Percentiles rank a stretch among this genome's conserved stretches.
Conservation (phyloP, 352 stramenopile species). For the Phytopythium oedochilum region DNA sequence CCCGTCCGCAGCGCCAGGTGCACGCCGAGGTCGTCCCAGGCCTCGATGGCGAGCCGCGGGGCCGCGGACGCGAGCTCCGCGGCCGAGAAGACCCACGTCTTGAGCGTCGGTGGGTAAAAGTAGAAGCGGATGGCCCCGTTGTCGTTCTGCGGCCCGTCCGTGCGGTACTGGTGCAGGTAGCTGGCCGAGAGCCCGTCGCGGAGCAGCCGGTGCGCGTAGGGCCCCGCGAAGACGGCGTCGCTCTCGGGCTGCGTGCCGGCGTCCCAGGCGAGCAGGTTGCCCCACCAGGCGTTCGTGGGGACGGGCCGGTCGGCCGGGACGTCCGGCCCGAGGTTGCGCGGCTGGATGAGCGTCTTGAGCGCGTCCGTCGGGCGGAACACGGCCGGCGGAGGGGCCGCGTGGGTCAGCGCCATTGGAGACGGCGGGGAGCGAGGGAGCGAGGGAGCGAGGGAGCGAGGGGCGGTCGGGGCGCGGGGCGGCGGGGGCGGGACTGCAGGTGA, state of each 20-base stretch:
- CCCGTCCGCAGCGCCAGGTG: constrained; percentile 27
- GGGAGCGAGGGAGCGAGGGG: neutral
- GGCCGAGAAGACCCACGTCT: constrained; percentile 71
- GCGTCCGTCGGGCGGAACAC: constrained; percentile 46
- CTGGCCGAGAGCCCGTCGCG: constrained; percentile 45
- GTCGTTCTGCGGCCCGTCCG: constrained; percentile 63
- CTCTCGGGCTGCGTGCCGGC: constrained; percentile 33
- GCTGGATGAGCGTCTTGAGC: constrained; percentile 43
- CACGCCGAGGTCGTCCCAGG: constrained; percentile 76
- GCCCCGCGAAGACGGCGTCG: constrained; percentile 65
- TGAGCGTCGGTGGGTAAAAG: constrained; percentile 70
- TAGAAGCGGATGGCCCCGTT: constrained; percentile 84
- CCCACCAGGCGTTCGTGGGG: constrained; percentile 84
- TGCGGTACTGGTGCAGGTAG: constrained; percentile 72
- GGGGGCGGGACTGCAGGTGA: too few species aligned
- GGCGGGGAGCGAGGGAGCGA: neutral
- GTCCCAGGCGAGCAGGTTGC: constrained; percentile 71
- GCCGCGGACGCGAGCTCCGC: constrained; percentile 24
- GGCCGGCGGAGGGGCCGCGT: constrained; percentile 20
- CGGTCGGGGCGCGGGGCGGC: too few species aligned
- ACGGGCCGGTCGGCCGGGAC: constrained; percentile 26
- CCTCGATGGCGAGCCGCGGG: constrained; percentile 37
- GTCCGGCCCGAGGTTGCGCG: constrained; percentile 30
- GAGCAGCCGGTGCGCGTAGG: constrained; percentile 66
- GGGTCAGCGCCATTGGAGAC: constrained; percentile 7